A percentile compares a stretch with the other conserved stretches of the same genome.
phyloP scores from a whole-genome alignment of 169 alveolate species.

The Cryptosporidium baileyi region DNA sequence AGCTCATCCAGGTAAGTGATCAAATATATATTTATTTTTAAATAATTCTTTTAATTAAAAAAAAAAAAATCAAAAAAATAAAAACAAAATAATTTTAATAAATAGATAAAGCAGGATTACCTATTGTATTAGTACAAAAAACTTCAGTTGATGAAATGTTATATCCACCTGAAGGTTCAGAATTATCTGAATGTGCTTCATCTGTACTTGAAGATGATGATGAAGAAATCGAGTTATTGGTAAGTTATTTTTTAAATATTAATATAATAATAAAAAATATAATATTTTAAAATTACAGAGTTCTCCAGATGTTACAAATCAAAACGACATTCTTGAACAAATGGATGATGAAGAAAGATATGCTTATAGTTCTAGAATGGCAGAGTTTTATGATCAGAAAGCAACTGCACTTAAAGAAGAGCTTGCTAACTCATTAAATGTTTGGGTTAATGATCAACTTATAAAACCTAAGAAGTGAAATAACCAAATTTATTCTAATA shows the following conservation, averaged over 20 bases:
- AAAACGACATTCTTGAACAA: constrained; percentile 49
- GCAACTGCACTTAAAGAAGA: constrained; percentile 55
- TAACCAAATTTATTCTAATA: too few species aligned
- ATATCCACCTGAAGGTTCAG: constrained; percentile 58
- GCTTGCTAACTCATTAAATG: constrained; percentile 20
- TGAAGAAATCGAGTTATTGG: constrained; percentile 64
- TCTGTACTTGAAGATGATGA: constrained; percentile 20
- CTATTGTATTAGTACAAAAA: constrained; percentile 62
- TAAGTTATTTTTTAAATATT: constrained; percentile 9
- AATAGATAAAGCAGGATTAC: constrained; percentile 55
- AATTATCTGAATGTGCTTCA: constrained; percentile 57
- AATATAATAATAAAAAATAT: background rate
- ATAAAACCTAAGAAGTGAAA: too few species aligned
- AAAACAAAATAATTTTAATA: background rate
- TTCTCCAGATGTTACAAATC: constrained; percentile 24
- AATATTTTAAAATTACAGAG: background rate
- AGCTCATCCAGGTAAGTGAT: constrained; percentile 69
- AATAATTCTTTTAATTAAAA: background rate
- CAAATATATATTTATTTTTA: background rate
- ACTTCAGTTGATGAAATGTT: constrained; percentile 56
- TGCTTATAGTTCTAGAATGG: constrained; percentile 49
- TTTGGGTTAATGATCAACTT: constrained; percentile 51
- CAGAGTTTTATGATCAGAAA: constrained; percentile 31
- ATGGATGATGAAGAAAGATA: constrained; percentile 63
- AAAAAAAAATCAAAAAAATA: background rate